Evolutionary conservation across 192 early-diverging fungal genomes (phyloP).

Genomic region (Physocladia obscura): DNA sequence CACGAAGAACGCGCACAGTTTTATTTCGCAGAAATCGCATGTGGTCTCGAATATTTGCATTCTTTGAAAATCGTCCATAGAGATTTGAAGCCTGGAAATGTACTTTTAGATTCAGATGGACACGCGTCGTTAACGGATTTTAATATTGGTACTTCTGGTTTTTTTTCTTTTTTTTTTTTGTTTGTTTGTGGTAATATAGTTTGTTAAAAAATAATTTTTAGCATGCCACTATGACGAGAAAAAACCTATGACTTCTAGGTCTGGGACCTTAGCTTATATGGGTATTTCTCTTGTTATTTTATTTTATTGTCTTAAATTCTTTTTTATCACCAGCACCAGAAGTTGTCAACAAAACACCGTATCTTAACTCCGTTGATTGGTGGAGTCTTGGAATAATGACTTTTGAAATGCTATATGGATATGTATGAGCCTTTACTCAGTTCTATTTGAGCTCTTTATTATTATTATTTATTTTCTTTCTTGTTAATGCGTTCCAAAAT

Average conservation of each 20-base stretch:
- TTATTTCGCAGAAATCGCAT: conserved; percentile 87
- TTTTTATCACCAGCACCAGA: conserved; percentile 40
- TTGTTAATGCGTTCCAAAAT: neutral
- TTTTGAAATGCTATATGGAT: conserved; percentile 76
- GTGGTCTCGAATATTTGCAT: conserved; percentile 82
- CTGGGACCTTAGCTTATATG: conserved; percentile 93
- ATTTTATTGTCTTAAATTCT: neutral
- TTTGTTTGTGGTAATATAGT: no score
- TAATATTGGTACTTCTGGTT: conserved; percentile 70
- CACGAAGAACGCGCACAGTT: conserved; percentile 76
- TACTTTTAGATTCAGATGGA: conserved; percentile 72
- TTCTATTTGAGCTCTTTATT: neutral
- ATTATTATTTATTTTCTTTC: neutral
- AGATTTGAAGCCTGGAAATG: conserved; percentile 94
- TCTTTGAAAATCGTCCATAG: conserved; percentile 82
- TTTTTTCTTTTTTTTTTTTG: neutral
- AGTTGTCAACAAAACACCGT: conserved; percentile 50
- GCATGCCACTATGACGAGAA: conserved; percentile 55
- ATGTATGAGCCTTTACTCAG: conserved; percentile 55
- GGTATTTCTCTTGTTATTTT: conserved; percentile 29
- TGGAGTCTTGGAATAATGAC: conserved; percentile 82
- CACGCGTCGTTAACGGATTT: conserved; percentile 94
- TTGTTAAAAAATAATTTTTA: no score
- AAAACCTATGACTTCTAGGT: conserved; percentile 77
- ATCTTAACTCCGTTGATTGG: conserved; percentile 63